Conservation (phyloP, 2,329 filamentous ascomycete genomes). For the Ophiocordyceps robertsii region DNA sequence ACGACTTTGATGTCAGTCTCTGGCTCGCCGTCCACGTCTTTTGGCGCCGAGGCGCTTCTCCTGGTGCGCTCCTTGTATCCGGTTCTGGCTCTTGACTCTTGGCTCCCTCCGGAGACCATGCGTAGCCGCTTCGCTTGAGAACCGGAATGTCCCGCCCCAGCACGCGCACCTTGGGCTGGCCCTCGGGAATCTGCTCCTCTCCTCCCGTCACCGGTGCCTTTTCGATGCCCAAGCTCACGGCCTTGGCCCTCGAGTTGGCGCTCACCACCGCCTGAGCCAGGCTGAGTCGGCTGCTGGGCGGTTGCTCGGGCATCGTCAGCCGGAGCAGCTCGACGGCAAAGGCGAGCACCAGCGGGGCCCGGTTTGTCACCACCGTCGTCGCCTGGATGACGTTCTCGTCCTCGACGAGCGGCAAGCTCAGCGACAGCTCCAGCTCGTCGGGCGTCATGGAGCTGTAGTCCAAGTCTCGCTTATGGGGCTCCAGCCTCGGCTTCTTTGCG, state of each 20-base stretch:
- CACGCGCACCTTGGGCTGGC: conserved; percentile 59
- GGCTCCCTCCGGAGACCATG: conserved; percentile 13
- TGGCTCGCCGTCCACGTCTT: conserved; percentile 37
- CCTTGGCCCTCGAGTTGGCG: conserved; percentile 66
- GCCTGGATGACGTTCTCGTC: conserved; percentile 46
- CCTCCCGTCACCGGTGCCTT: conserved; percentile 45
- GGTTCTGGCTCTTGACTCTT: not conserved
- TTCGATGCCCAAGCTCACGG: conserved; percentile 60
- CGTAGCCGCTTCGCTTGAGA: conserved; percentile 65
- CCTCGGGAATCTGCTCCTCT: conserved; percentile 59
- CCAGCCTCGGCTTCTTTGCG: conserved; percentile 18
- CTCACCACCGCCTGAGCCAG: conserved; percentile 75
- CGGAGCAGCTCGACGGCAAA: conserved; percentile 64
- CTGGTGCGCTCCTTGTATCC: conserved; percentile 4
- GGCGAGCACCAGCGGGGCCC: conserved; percentile 69
- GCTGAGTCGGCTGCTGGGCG: conserved; percentile 69
- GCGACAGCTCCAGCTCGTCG: conserved; percentile 47
- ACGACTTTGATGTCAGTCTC: conserved; percentile 36
- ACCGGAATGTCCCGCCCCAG: conserved; percentile 64
- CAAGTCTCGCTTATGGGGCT: conserved; percentile 19
- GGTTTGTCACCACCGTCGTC: conserved; percentile 56
- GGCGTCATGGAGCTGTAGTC: conserved; percentile 31
- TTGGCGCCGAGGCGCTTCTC: conserved; percentile 6
- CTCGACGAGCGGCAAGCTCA: conserved; percentile 42
- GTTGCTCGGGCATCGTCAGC: conserved; percentile 76